phyloP scores from a whole-genome alignment of 805 yeast genomes.

The Metschnikowia orientalis region DNA sequence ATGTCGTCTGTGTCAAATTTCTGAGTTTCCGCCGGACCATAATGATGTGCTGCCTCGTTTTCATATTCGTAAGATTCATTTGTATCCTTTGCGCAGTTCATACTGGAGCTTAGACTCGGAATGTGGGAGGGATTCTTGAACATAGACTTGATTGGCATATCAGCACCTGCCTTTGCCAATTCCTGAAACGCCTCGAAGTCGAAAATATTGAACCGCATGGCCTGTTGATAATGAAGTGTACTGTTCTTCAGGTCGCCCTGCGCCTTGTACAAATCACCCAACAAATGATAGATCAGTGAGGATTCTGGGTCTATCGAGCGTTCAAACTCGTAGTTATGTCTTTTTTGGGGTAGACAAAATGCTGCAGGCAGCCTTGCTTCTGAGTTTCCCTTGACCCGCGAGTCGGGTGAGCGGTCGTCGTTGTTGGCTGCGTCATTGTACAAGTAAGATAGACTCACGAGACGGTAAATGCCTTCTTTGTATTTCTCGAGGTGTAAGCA shows the following conservation, averaged over 20 bases:
- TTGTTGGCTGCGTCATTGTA: conserved; percentile 23
- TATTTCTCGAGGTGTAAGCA: conserved; percentile 52
- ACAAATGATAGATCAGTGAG: conserved; percentile 61
- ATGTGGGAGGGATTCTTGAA: conserved; percentile 29
- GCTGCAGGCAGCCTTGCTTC: conserved; percentile 4
- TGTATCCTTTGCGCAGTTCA: background rate
- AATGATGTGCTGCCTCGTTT: conserved; percentile 3
- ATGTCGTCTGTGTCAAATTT: conserved; percentile 8
- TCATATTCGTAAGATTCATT: conserved; percentile 2
- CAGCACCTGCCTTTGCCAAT: conserved; percentile 67
- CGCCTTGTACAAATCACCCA: conserved; percentile 64
- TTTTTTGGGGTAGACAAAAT: conserved; percentile 17
- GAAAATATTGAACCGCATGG: conserved; percentile 70
- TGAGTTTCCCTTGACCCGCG: conserved; percentile 1
- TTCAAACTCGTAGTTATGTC: conserved; percentile 36
- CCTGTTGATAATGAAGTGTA: conserved; percentile 60
- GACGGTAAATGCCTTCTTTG: conserved; percentile 56
- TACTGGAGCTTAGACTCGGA: no score
- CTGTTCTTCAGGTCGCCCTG: conserved; percentile 62
- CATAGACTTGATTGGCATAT: conserved; percentile 55
- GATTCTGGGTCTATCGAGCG: conserved; percentile 53
- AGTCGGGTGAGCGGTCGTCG: conserved; percentile 4
- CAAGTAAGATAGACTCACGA: conserved; percentile 27
- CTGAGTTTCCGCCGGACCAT: conserved; percentile 4
- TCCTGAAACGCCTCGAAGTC: conserved; percentile 84